Evolutionary conservation across 1,139 yeast species (phyloP).

Genomic region (Citeromyces hawaiiensis): DNA sequence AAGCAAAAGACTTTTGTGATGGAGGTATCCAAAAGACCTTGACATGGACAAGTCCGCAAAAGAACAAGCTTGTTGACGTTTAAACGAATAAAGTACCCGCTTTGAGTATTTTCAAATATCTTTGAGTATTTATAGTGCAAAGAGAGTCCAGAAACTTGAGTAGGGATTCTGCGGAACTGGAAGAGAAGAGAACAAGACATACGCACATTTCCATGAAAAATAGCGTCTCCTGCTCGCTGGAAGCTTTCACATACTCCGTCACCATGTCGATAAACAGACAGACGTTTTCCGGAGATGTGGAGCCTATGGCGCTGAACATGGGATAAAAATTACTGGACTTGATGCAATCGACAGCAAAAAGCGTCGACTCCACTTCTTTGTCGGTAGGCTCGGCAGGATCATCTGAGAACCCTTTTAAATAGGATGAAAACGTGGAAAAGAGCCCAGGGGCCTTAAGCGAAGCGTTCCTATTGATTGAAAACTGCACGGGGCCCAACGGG

Average conservation of each 20-base stretch:
- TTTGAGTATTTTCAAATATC: slow-evolving; percentile 9
- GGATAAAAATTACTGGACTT: slow-evolving; percentile 46
- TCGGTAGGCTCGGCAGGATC: slow-evolving; percentile 87
- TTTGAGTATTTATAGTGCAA: too few relatives aligned
- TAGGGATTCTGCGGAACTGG: slow-evolving; percentile 21
- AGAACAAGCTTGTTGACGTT: slow-evolving; percentile 28
- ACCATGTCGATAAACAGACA: slow-evolving; percentile 18
- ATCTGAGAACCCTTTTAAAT: slow-evolving; percentile 76
- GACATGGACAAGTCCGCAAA: slow-evolving; percentile 19
- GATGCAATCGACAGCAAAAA: slow-evolving; percentile 73
- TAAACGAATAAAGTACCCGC: slow-evolving; percentile 12
- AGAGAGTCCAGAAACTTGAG: slow-evolving; percentile 10
- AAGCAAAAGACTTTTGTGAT: slow-evolving; percentile 24
- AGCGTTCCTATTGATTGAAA: slow-evolving; percentile 46
- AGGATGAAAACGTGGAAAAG: slow-evolving; percentile 82
- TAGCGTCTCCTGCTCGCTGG: slow-evolving; percentile 25
- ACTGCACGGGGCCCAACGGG: slow-evolving; percentile 52
- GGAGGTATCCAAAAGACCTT: slow-evolving; percentile 15
- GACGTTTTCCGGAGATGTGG: slow-evolving; percentile 16
- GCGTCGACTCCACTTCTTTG: slow-evolving; percentile 78
- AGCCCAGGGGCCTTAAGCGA: slow-evolving; percentile 60
- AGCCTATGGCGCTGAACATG: slow-evolving; percentile 29
- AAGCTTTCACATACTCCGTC: slow-evolving; percentile 15
- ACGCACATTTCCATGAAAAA: slow-evolving; percentile 43
- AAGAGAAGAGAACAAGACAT: slow-evolving; percentile 32